phyloP scores from a whole-genome alignment of 441 rosid genomes.

The Gossypium lobatum region DNA sequence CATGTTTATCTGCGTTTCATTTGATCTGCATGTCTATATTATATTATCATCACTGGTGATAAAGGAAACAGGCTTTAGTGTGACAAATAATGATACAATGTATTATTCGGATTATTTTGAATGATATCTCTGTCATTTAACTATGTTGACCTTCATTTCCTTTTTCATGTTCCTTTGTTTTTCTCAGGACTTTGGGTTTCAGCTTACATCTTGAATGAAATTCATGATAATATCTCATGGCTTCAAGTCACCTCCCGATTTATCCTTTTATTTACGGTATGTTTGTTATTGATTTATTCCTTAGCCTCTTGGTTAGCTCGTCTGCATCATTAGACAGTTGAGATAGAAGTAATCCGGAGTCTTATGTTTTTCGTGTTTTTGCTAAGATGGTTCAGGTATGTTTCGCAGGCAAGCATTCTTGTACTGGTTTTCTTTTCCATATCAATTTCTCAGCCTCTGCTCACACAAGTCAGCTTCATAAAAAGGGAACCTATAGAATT shows the following conservation, averaged over 20 bases:
- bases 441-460: constrained; percentile 80
- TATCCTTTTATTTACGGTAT: constrained; percentile 62
- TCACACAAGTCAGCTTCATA: constrained; percentile 80
- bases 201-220: constrained; percentile 68
- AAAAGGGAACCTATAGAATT: constrained; percentile 54
- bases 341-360: neutral
- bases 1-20: constrained; percentile 9
- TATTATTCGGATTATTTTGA: neutral
- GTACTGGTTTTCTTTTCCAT: constrained; percentile 72
- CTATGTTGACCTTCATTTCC: constrained; percentile 7
- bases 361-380: constrained; percentile 17
- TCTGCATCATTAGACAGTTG: constrained; percentile 10
- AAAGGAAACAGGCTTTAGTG: neutral
- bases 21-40: neutral
- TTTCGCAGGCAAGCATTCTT: constrained; percentile 60
- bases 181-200: constrained; percentile 60
- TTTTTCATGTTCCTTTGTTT: constrained; percentile 4
- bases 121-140: constrained; percentile 1
- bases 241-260: constrained; percentile 84
- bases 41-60: neutral
- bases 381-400: constrained; percentile 29
- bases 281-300: constrained; percentile 14
- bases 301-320: constrained; percentile 10
- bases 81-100: neutral
- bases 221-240: constrained; percentile 48